Percentiles rank a stretch among this genome's conserved stretches.
These are phyloP conservation scores for Apiospora koreana DNA, from an alignment of 2,329 filamentous ascomycete species.

Conservation along the genomic window DNA sequence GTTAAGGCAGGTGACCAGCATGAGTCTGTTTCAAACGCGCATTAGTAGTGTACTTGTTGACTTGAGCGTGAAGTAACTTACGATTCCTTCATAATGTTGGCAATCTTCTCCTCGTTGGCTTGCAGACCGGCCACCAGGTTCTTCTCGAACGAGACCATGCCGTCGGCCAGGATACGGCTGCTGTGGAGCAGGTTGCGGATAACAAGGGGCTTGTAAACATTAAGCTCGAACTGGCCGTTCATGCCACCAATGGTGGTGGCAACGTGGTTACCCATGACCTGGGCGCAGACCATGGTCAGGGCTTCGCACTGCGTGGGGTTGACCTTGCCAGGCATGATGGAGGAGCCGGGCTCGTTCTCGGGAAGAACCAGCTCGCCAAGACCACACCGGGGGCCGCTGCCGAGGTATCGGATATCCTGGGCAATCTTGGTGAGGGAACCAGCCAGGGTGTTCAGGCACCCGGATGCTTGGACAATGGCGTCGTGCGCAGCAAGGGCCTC, in stretches of 20 bases:
- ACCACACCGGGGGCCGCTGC: conserved; percentile 92
- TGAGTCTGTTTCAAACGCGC: conserved; percentile 62
- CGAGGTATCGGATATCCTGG: conserved; percentile 96
- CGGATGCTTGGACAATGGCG: conserved; percentile 90
- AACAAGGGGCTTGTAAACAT: conserved; percentile 97
- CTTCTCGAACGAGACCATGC: conserved; percentile 93
- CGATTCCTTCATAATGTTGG: conserved; percentile 90
- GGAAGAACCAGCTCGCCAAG: conserved; percentile 91
- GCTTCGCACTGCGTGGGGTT: conserved; percentile 99
- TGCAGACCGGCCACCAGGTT: conserved; percentile 86
- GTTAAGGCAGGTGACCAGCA: conserved; percentile 98
- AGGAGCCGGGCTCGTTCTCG: conserved; percentile 96
- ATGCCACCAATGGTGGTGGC: conserved; percentile 92
- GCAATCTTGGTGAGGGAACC: conserved; percentile 95
- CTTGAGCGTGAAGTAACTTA: conserved; percentile 45
- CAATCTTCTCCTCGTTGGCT: conserved; percentile 92
- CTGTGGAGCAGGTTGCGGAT: conserved; percentile 96
- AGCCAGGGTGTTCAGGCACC: conserved; percentile 90
- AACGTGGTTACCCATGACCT: conserved; percentile 97
- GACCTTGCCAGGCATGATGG: conserved; percentile 99
- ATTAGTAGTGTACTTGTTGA: background rate
- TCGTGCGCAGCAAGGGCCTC: conserved; percentile 96
- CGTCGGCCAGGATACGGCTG: conserved; percentile 81
- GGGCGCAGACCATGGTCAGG: conserved; percentile 94
- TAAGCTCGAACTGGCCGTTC: conserved; percentile 98